Evolutionary conservation across 106 monocot genomes (phyloP).

Genomic region (Posidonia australis): DNA sequence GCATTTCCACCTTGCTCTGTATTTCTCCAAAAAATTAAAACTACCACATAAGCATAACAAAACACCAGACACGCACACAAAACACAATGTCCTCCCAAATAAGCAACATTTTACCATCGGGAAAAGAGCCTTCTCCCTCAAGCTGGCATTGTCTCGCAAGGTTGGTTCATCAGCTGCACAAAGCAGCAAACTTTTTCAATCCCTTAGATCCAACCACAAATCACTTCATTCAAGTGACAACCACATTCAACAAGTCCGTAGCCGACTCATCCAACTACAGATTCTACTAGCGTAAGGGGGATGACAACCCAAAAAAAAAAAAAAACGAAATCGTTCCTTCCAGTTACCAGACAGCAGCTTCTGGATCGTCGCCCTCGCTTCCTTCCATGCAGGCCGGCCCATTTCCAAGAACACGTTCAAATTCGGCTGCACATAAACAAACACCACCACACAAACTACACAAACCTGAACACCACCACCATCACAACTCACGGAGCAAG

Average conservation of each 20-base stretch:
- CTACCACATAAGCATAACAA: neutral
- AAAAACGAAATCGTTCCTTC: neutral
- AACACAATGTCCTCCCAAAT: neutral
- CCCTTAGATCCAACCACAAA: neutral
- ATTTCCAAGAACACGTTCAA: conserved; percentile 77
- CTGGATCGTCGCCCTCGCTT: conserved; percentile 76
- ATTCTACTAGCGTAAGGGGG: neutral
- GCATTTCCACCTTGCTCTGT: conserved; percentile 83
- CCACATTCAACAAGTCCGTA: neutral
- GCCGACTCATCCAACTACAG: neutral
- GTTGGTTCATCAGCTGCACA: conserved; percentile 76
- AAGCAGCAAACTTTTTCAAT: neutral
- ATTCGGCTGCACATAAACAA: conserved; percentile 36
- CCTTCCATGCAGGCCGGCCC: conserved; percentile 85
- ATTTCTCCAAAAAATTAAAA: neutral
- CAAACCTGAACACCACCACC: neutral
- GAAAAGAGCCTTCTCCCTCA: conserved; percentile 59
- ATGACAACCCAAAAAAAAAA: neutral
- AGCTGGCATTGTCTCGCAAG: conserved; percentile 60
- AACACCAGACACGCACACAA: neutral
- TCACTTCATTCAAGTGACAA: neutral
- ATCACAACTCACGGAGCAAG: neutral
- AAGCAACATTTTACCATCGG: conserved; percentile 48
- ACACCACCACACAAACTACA: neutral
- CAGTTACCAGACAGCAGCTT: conserved; percentile 70